Base-by-base conservation (phyloP, 257 asterid species). In the Gentiana macrophylla region DNA sequence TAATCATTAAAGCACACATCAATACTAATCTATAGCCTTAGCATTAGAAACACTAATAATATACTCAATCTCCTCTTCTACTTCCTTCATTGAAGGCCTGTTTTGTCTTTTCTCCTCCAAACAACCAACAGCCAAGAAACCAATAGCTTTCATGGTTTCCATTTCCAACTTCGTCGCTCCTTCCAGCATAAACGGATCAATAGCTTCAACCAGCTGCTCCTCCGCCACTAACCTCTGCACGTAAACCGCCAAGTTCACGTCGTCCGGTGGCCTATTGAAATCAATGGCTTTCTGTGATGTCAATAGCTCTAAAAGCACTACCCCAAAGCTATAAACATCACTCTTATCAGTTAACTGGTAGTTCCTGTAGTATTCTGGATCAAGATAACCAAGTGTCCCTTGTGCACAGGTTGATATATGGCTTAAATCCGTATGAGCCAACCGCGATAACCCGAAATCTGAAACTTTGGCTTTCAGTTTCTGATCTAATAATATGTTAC, bases 31-130 rank as follows among this genome's bases (percentile, higher is more conserved):
- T 33, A 57, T 36, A 4, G 51, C 52, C 66, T 82, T 71, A 2
- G 89, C 78, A 34, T 73, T 64, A 7, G 79, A 69, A 35, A 86
- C 70, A 52, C 84, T 79, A 52, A 84, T 80, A n/a, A 90, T 80
- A 60, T 84, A 84, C 56, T 77, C 87, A 8, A 90, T 80, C 79
- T 90, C 98, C 73, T 82, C 95, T 0, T 79, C 71, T 46, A 90
- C 96, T 67, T 90, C 98, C 68, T 86, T 90, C 98, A 90, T 90
- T 24, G 98, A 84, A 3, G 98, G 96, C 77, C 98, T 54, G 41
- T 78, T 83, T 60, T 90, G 98, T 24, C 96, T 70, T 1, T 71
- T 79, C 32, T 82, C 92, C 77, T 90, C 96, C 78, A 90, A 77
- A 57, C 98, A 90, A 6, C 95, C 91, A 12, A 76, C 73, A 1